Evolutionary conservation across 1,284 basidiomycete genomes (phyloP).

Genomic region (Meira miltonrushii): DNA sequence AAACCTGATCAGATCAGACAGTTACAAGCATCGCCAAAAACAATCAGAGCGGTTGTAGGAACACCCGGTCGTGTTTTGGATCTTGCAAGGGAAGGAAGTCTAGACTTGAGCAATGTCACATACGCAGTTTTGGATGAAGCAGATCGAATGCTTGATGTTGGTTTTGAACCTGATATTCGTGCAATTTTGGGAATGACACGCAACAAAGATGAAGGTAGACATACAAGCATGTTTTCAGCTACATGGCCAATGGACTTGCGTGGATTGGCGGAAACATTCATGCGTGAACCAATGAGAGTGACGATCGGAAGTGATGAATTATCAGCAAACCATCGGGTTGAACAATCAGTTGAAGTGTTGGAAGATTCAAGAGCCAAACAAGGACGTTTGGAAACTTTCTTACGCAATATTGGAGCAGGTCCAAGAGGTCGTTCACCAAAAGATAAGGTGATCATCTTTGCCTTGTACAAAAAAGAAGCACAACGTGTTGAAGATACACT

Average conservation of each 20-base stretch:
- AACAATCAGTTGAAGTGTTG: constrained; percentile 76
- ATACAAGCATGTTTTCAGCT: constrained; percentile 68
- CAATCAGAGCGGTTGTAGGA: constrained; percentile 72
- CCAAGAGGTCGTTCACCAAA: constrained; percentile 58
- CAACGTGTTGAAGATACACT: constrained; percentile 80
- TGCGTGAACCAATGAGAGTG: constrained; percentile 76
- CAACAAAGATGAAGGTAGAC: constrained; percentile 55
- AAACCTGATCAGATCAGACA: constrained; percentile 73
- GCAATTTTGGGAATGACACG: constrained; percentile 75
- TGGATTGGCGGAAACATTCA: constrained; percentile 83
- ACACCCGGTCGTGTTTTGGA: constrained; percentile 91
- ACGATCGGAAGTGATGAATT: constrained; percentile 94
- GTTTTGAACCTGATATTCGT: constrained; percentile 97
- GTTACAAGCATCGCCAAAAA: constrained; percentile 57
- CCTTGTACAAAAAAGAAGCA: constrained; percentile 93
- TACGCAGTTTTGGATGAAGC: constrained; percentile 96
- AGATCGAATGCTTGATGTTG: constrained; percentile 95
- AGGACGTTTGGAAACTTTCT: constrained; percentile 55
- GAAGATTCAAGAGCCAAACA: constrained; percentile 83
- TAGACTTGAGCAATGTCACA: constrained; percentile 65
- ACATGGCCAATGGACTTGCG: constrained; percentile 98
- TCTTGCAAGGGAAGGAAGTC: constrained; percentile 75
- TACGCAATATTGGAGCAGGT: constrained; percentile 46
- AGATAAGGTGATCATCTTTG: constrained; percentile 83
- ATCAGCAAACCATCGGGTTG: constrained; percentile 85